Conservation (phyloP, 2,329 filamentous ascomycete genomes). For the Xylariales sp. region DNA sequence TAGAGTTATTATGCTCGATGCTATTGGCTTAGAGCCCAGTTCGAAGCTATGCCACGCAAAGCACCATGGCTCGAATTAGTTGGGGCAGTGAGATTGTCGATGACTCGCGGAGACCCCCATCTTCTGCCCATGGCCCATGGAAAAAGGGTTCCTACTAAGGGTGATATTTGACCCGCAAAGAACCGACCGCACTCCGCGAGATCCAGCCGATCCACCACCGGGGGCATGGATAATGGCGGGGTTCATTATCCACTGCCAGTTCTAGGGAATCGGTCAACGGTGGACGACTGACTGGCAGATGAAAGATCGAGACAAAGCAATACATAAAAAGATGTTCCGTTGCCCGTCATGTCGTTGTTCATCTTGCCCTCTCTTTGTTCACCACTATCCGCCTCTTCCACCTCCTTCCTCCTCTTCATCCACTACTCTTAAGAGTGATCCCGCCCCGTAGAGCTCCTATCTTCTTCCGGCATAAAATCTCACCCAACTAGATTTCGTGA, state of each 20-base stretch:
- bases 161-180: conserved; percentile 47
- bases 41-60: not conserved
- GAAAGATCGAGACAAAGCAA: conserved; percentile 13
- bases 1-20: not conserved
- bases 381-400: conserved; percentile 7
- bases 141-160: conserved; percentile 38
- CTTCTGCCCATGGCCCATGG: not conserved
- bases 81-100: not conserved
- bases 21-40: not conserved
- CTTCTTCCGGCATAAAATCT: not conserved
- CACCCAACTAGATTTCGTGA: conserved; percentile 28
- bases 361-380: conserved; percentile 10
- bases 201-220: conserved; percentile 44
- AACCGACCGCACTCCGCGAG: conserved; percentile 38
- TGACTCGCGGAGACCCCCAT: conserved; percentile 13
- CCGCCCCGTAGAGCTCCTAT: not conserved
- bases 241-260: conserved; percentile 36
- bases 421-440: not conserved
- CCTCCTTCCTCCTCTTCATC: conserved; percentile 1
- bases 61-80: not conserved
- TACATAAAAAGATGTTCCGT: conserved; percentile 38
- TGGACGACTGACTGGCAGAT: not conserved
- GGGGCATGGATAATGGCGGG: conserved; percentile 43
- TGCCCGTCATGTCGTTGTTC: conserved; percentile 9
- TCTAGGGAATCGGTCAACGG: conserved; percentile 36